These are phyloP conservation scores for Dioszegia crocea DNA, from an alignment of 768 basidiomycete genomes.

Conservation along the genomic window DNA sequence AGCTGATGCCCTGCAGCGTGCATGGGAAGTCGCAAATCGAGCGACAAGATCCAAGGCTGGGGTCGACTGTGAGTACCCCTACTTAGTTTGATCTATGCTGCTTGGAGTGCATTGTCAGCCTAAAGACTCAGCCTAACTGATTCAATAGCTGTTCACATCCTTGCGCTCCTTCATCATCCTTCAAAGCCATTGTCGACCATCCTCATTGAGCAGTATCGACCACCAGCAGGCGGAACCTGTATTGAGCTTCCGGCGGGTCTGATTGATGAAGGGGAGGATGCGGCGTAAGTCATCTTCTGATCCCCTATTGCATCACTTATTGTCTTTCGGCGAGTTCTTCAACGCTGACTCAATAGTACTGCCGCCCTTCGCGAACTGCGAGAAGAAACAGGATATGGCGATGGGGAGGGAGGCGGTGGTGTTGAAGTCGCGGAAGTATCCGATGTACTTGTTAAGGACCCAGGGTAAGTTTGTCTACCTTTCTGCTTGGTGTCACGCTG, in stretches of 20 bases:
- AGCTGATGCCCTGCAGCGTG: constrained; percentile 54
- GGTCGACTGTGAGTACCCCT: constrained; percentile 63
- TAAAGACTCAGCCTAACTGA: background rate
- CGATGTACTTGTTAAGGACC: constrained; percentile 42
- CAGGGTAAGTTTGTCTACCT: constrained; percentile 27
- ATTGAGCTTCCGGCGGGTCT: constrained; percentile 57
- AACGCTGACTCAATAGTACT: constrained; percentile 12
- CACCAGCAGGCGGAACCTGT: constrained; percentile 67
- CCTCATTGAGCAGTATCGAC: constrained; percentile 87
- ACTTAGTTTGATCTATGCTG: background rate
- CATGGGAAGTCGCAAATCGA: constrained; percentile 87
- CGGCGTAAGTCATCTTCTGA: constrained; percentile 54
- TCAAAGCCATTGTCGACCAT: constrained; percentile 58
- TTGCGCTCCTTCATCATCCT: constrained; percentile 70
- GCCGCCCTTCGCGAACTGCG: constrained; percentile 82
- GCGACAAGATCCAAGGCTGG: constrained; percentile 71
- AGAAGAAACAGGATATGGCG: constrained; percentile 80
- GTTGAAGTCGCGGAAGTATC: constrained; percentile 53
- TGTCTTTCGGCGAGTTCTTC: background rate
- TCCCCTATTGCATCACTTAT: background rate
- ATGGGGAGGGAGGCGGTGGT: constrained; percentile 47
- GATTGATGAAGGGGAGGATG: constrained; percentile 77
- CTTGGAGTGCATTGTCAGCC: no score
- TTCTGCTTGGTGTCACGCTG: background rate
- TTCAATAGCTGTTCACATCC: constrained; percentile 69